These are phyloP conservation scores for Colletotrichum magnum DNA, from an alignment of 2,329 filamentous ascomycete species.

Conservation along the genomic window DNA sequence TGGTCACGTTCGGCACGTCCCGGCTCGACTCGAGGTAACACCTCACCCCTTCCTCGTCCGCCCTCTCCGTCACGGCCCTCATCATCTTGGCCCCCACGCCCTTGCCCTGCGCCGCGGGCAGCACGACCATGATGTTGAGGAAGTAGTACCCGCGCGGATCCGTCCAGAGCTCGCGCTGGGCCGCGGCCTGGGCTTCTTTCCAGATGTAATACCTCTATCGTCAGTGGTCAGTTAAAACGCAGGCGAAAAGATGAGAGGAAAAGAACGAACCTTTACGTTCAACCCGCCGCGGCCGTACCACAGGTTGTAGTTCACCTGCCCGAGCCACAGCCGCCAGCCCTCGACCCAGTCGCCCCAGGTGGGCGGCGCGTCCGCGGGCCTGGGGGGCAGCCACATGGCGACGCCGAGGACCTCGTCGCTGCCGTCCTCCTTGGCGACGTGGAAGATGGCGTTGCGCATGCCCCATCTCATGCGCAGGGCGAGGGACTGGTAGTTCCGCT, in stretches of 20 bases:
- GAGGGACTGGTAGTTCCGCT: slow-evolving; percentile 74
- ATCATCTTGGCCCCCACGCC: slow-evolving; percentile 77
- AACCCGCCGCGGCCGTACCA: slow-evolving; percentile 78
- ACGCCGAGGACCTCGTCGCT: slow-evolving; percentile 74
- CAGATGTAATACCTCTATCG: slow-evolving; percentile 77
- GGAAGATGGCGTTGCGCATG: slow-evolving; percentile 77
- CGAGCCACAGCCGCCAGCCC: slow-evolving; percentile 75
- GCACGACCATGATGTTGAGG: slow-evolving; percentile 81
- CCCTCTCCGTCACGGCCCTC: slow-evolving; percentile 71
- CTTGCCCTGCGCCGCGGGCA: slow-evolving; percentile 74
- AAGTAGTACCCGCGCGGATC: slow-evolving; percentile 80
- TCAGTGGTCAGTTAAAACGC: too few relatives aligned
- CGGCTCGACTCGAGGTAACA: slow-evolving; percentile 82
- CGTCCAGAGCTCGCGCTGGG: slow-evolving; percentile 74
- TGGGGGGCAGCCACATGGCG: slow-evolving; percentile 79
- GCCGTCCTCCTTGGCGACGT: slow-evolving; percentile 75
- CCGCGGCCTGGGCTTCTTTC: slow-evolving; percentile 75
- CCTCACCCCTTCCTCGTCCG: slow-evolving; percentile 73
- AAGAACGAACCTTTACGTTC: slow-evolving; percentile 64
- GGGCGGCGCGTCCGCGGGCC: slow-evolving; percentile 59
- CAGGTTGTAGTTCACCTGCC: slow-evolving; percentile 77
- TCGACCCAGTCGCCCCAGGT: slow-evolving; percentile 75
- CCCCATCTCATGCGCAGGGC: slow-evolving; percentile 78
- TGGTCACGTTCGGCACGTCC: slow-evolving; percentile 76
- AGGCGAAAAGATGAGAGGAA: too few relatives aligned